A percentile compares a stretch with the other conserved stretches of the same genome.
These are phyloP conservation scores for Prillingera fragicola DNA, from an alignment of 1,284 basidiomycete species.

Conservation along the genomic window DNA sequence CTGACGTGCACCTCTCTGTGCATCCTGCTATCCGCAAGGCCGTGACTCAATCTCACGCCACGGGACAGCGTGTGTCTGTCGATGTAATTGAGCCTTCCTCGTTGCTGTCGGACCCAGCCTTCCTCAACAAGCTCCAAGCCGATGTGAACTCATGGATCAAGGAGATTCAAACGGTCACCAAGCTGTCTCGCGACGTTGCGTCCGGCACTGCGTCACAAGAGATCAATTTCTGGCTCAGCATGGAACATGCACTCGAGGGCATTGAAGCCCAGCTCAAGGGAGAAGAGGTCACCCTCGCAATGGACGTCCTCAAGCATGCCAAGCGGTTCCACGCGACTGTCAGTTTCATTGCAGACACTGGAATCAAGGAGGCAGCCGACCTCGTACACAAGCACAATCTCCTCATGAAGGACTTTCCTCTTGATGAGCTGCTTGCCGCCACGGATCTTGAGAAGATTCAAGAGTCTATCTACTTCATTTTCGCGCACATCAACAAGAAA, in stretches of 20 bases:
- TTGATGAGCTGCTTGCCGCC: conserved; percentile 91
- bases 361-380: conserved; percentile 86
- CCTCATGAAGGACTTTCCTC: conserved; percentile 97
- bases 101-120: conserved; percentile 73
- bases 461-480: conserved; percentile 80
- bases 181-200: conserved; percentile 84
- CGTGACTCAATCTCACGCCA: conserved; percentile 59
- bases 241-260: conserved; percentile 86
- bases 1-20: conserved; percentile 86
- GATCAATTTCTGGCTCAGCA: conserved; percentile 96
- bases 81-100: conserved; percentile 44
- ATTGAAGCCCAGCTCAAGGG: conserved; percentile 88
- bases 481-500: conserved; percentile 91
- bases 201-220: conserved; percentile 96
- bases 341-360: conserved; percentile 96
- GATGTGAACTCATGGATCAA: conserved; percentile 99
- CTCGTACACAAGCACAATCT: conserved; percentile 94
- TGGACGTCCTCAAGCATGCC: conserved; percentile 91
- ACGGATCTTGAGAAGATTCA: conserved; percentile 93
- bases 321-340: conserved; percentile 97
- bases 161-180: conserved; percentile 93
- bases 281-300: conserved; percentile 88
- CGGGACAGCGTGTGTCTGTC: conserved; percentile 39
- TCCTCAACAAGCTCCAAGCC: conserved; percentile 87
- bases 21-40: conserved; percentile 85